Evolutionary conservation across 805 yeast species (phyloP).

Genomic region (Starmerella powellii): DNA sequence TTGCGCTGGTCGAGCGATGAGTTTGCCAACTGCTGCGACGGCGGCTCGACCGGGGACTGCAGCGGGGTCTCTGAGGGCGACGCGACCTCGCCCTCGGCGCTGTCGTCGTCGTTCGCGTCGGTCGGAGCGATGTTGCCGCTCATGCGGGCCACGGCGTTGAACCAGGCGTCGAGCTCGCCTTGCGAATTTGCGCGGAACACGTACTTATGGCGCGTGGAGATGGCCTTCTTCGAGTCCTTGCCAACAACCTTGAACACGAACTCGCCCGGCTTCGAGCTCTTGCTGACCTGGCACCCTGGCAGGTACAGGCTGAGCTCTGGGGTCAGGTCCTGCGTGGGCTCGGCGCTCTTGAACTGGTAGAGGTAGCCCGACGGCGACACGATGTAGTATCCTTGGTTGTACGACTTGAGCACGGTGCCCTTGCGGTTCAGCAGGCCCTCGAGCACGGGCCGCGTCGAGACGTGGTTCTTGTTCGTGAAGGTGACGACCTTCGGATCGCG

Average conservation of each 20-base stretch:
- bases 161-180: slow-evolving; percentile 39
- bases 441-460: slow-evolving; percentile 35
- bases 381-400: slow-evolving; percentile 36
- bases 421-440: slow-evolving; percentile 39
- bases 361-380: slow-evolving; percentile 37
- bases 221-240: slow-evolving; percentile 31
- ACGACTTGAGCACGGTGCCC: slow-evolving; percentile 35
- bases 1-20: neutral
- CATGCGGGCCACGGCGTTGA: slow-evolving; percentile 28
- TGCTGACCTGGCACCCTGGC: slow-evolving; percentile 37
- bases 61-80: slow-evolving; percentile 13
- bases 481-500: slow-evolving; percentile 31
- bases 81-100: slow-evolving; percentile 12
- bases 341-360: slow-evolving; percentile 28
- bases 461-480: slow-evolving; percentile 34
- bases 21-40: slow-evolving; percentile 2
- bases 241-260: slow-evolving; percentile 36
- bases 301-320: slow-evolving; percentile 38
- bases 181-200: slow-evolving; percentile 36
- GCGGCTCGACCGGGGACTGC: slow-evolving; percentile 11
- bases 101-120: slow-evolving; percentile 7
- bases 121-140: slow-evolving; percentile 14
- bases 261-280: slow-evolving; percentile 29
- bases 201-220: slow-evolving; percentile 29
- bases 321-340: slow-evolving; percentile 17